These are phyloP conservation scores for Penicillium crystallinum DNA, from an alignment of 495 filamentous ascomycete species.

Conservation along the genomic window DNA sequence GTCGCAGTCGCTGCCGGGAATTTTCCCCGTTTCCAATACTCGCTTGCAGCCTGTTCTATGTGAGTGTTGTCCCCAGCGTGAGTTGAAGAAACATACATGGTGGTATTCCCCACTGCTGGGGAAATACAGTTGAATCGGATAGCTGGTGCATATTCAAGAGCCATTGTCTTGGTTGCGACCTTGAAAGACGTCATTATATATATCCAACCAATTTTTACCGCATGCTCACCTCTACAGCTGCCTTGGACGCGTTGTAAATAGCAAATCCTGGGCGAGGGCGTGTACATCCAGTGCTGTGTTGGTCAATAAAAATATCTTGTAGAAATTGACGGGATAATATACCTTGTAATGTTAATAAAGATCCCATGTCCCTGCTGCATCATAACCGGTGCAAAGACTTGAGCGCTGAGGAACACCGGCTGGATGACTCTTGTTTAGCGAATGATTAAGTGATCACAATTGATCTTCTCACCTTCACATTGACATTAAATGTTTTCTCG, in stretches of 20 bases:
- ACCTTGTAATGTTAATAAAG: slow-evolving; percentile 11
- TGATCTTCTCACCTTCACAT: slow-evolving; percentile 4
- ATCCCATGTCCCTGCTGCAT: slow-evolving; percentile 7
- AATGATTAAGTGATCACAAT: not conserved
- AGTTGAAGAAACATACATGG: not conserved
- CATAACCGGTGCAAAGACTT: slow-evolving; percentile 7
- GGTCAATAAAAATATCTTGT: not conserved
- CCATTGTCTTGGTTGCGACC: slow-evolving; percentile 20
- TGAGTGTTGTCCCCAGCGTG: not conserved
- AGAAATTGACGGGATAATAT: not conserved
- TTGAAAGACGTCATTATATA: not conserved
- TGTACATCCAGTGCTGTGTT: slow-evolving; percentile 5
- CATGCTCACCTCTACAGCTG: slow-evolving; percentile 31
- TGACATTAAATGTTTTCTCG: slow-evolving; percentile 6
- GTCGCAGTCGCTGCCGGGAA: not conserved
- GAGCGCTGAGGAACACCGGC: slow-evolving; percentile 8
- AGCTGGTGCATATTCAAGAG: slow-evolving; percentile 14
- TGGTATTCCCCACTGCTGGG: slow-evolving; percentile 9
- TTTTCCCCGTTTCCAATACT: slow-evolving; percentile 1
- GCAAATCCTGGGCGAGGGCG: slow-evolving; percentile 3
- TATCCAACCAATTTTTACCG: not conserved
- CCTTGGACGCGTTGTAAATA: slow-evolving; percentile 36
- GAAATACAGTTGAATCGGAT: slow-evolving; percentile 13
- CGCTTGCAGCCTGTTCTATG: not conserved
- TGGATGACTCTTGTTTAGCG: not conserved